Evolutionary conservation across 129 eudicot species (phyloP).

Genomic region (Oenanthe sinensis): DNA sequence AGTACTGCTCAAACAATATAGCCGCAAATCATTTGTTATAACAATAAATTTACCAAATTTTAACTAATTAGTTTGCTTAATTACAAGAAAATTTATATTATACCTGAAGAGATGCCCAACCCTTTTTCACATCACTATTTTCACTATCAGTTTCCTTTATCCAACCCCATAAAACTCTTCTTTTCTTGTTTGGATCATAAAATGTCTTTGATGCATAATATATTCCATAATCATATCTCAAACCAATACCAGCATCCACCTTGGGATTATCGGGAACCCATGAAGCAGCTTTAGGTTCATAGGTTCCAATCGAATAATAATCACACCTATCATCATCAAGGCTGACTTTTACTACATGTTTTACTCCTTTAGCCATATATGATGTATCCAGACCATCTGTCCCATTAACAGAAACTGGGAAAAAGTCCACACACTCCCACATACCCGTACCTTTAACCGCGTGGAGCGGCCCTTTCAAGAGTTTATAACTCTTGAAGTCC

Average conservation of each 20-base stretch:
- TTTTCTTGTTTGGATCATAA: constrained; percentile 53
- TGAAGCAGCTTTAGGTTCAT: constrained; percentile 32
- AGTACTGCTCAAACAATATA: background rate
- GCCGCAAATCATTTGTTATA: background rate
- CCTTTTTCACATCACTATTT: constrained; percentile 49
- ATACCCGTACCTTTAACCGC: constrained; percentile 65
- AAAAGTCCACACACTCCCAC: constrained; percentile 93
- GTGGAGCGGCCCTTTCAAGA: constrained; percentile 41
- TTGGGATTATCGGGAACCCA: constrained; percentile 69
- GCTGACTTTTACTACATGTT: constrained; percentile 66
- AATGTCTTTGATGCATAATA: constrained; percentile 84
- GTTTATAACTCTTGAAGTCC: constrained; percentile 49
- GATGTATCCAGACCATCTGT: constrained; percentile 63
- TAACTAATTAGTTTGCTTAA: background rate
- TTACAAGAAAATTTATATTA: background rate
- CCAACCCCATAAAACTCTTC: constrained; percentile 82
- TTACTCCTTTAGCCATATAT: constrained; percentile 38
- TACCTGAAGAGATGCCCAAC: constrained; percentile 82
- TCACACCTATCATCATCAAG: constrained; percentile 66
- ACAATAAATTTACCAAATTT: background rate
- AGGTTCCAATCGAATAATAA: constrained; percentile 62
- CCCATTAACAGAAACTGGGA: constrained; percentile 45
- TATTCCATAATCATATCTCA: constrained; percentile 67
- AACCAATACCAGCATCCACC: constrained; percentile 61
- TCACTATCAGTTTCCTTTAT: constrained; percentile 59